Percentiles rank a stretch among this genome's conserved stretches.
Evolutionary conservation across 1,284 basidiomycete species (phyloP).

Genomic region (Earliella scabrosa): DNA sequence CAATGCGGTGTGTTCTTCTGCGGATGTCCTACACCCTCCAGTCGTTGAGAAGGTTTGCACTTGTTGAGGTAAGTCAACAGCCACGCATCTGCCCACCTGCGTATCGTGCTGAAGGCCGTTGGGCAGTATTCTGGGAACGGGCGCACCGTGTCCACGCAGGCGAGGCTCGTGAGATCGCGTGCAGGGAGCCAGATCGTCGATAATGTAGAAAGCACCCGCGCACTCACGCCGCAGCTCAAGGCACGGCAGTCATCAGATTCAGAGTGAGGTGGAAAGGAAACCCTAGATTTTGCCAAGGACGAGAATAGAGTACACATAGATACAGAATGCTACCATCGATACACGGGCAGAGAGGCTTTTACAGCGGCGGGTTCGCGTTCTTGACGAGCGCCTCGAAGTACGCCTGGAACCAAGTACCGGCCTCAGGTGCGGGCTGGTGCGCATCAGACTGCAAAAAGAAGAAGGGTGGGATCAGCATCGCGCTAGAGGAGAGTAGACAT

Average conservation of each 20-base stretch:
- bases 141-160: no score
- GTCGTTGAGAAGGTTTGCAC: neutral
- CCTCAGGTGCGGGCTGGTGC: slow-evolving; percentile 58
- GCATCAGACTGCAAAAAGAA: slow-evolving; percentile 48
- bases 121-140: neutral
- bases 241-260: neutral
- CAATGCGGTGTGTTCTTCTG: no score
- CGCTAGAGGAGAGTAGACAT: neutral
- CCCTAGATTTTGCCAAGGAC: slow-evolving; percentile 15
- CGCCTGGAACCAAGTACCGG: slow-evolving; percentile 67
- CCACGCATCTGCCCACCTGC: neutral
- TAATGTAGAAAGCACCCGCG: no score
- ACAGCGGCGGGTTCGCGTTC: slow-evolving; percentile 58
- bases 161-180: no score
- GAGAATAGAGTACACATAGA: slow-evolving; percentile 15
- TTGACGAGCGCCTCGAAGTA: slow-evolving; percentile 60
- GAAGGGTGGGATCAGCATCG: neutral
- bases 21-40: no score
- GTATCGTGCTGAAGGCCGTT: neutral
- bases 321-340: slow-evolving; percentile 3
- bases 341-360: slow-evolving; percentile 22
- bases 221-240: neutral
- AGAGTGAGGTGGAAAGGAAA: slow-evolving; percentile 4
- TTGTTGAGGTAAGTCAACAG: neutral
- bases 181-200: no score